These are phyloP conservation scores for Auricularia sp. DNA, from an alignment of 768 basidiomycete species.

Conservation along the genomic window DNA sequence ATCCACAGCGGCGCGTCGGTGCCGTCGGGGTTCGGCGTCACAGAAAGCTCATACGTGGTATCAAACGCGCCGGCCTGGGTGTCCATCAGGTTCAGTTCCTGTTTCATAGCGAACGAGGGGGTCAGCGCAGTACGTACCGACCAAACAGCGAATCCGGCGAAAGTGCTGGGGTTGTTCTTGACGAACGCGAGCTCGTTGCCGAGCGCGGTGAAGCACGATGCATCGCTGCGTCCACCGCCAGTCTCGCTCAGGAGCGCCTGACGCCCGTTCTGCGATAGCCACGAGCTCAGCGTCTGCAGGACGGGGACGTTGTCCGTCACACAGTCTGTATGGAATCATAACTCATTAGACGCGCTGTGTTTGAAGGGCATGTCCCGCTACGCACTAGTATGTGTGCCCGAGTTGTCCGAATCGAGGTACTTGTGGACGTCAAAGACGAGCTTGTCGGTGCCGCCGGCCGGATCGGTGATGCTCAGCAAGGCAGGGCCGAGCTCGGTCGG, in stretches of 20 bases:
- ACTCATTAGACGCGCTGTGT: too few relatives aligned
- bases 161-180: conserved; percentile 31
- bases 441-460: conserved; percentile 27
- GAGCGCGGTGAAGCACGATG: conserved; percentile 23
- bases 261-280: conserved; percentile 30
- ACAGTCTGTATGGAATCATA: background rate
- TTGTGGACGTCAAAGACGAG: conserved; percentile 33
- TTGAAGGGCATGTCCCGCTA: too few relatives aligned
- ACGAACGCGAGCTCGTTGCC: conserved; percentile 36
- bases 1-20: conserved; percentile 29
- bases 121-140: conserved; percentile 18
- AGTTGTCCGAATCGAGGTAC: conserved; percentile 4
- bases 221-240: conserved; percentile 31
- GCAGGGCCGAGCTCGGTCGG: conserved; percentile 30
- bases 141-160: conserved; percentile 47
- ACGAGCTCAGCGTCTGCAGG: conserved; percentile 33
- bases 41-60: conserved; percentile 38
- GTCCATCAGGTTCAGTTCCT: background rate
- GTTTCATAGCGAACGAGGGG: background rate
- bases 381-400: background rate
- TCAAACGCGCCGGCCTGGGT: conserved; percentile 33
- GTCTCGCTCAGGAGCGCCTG: conserved; percentile 37
- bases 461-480: conserved; percentile 33
- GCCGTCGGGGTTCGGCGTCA: conserved; percentile 39
- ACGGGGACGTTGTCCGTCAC: conserved; percentile 36